A percentile compares a stretch with the other conserved stretches of the same genome.
Evolutionary conservation across 2,329 filamentous ascomycete genomes (phyloP).

Genomic region (Cercospora sesami): DNA sequence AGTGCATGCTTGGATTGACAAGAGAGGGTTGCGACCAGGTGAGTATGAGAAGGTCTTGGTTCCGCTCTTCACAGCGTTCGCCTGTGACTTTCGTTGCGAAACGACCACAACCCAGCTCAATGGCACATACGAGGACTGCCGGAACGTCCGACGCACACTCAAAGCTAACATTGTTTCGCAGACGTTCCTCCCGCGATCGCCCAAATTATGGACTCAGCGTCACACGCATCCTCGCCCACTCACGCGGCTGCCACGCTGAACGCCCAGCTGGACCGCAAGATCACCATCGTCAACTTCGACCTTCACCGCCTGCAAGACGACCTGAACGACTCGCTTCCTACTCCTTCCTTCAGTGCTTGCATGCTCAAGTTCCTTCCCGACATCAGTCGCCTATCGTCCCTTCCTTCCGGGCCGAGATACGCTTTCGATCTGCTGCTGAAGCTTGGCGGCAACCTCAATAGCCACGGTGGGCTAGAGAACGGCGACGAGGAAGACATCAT

Average conservation of each 20-base stretch:
- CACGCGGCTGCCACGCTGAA: slow-evolving; percentile 54
- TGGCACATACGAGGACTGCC: not conserved
- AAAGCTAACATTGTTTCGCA: slow-evolving; percentile 29
- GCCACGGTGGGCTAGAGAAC: slow-evolving; percentile 54
- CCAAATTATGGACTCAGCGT: slow-evolving; percentile 54
- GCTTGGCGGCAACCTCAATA: slow-evolving; percentile 57
- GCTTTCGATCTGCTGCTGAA: slow-evolving; percentile 58
- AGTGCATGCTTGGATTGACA: slow-evolving; percentile 58
- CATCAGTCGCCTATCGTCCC: slow-evolving; percentile 52
- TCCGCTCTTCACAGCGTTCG: not conserved
- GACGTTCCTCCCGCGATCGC: slow-evolving; percentile 56
- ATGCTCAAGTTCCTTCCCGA: slow-evolving; percentile 58
- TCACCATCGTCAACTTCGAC: slow-evolving; percentile 59
- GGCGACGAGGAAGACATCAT: slow-evolving; percentile 51
- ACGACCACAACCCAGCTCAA: not conserved
- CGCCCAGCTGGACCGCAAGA: slow-evolving; percentile 59
- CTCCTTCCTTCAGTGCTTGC: slow-evolving; percentile 54
- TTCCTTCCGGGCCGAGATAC: slow-evolving; percentile 51
- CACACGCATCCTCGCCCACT: slow-evolving; percentile 40
- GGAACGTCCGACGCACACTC: not conserved
- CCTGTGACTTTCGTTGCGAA: not conserved
- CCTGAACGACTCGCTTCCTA: slow-evolving; percentile 56
- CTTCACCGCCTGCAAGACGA: slow-evolving; percentile 58
- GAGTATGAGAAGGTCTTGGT: slow-evolving; percentile 27
- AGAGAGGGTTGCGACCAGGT: slow-evolving; percentile 56